A percentile compares a stretch with the other conserved stretches of the same genome.
These are phyloP conservation scores for Coemansia sp. DNA, from an alignment of 192 early-diverging fungal genomes.

Conservation along the genomic window DNA sequence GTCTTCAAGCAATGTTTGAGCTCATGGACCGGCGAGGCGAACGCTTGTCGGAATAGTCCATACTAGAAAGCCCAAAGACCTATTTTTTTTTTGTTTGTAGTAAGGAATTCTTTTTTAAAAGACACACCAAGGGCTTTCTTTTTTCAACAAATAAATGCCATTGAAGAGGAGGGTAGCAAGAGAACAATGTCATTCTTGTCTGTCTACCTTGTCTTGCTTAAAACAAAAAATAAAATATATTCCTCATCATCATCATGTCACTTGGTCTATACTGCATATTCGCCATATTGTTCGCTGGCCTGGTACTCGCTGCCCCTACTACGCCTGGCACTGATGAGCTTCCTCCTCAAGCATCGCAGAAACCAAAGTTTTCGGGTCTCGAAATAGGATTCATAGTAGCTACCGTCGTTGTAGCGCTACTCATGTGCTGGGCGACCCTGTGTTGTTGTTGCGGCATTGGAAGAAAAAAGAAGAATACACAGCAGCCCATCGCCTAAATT, in stretches of 20 bases:
- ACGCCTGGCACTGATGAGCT: neutral
- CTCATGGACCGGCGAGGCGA: conserved; percentile 15
- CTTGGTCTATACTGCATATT: neutral
- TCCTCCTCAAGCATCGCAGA: neutral
- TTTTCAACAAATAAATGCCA: neutral
- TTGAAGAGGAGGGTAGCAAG: neutral
- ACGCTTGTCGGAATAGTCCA: neutral
- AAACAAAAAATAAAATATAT: neutral
- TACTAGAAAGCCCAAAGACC: neutral
- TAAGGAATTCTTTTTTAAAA: neutral
- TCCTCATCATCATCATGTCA: neutral
- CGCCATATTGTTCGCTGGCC: neutral
- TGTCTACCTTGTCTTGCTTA: neutral
- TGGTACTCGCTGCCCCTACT: neutral
- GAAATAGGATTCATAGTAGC: neutral
- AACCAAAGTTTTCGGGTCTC: neutral
- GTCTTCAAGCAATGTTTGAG: conserved; percentile 22
- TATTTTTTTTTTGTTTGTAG: neutral
- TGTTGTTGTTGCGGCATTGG: neutral
- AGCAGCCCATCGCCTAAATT: neutral
- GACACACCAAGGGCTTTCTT: neutral
- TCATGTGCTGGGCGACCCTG: neutral
- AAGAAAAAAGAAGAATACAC: neutral
- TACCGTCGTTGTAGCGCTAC: neutral
- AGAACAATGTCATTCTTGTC: neutral